Evolutionary conservation across 2,329 filamentous ascomycete species (phyloP).

Genomic region (Fusarium equiseti): DNA sequence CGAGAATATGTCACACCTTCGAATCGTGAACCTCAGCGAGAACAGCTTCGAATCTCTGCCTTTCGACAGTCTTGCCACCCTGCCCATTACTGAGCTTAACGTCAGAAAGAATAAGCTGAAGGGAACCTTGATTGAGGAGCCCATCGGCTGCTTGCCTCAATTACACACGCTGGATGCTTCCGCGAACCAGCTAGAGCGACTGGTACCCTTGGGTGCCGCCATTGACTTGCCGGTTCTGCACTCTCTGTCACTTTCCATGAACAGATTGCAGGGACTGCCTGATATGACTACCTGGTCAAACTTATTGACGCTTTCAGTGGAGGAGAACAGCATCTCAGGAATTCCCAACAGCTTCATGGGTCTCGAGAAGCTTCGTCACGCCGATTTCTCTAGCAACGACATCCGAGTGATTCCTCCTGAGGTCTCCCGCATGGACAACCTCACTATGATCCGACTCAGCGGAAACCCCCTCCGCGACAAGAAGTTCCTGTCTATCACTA

Average conservation of each 20-base stretch:
- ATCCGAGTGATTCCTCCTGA: constrained; percentile 80
- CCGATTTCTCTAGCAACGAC: constrained; percentile 88
- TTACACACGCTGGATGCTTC: constrained; percentile 84
- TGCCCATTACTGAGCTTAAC: constrained; percentile 80
- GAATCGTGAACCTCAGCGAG: constrained; percentile 81
- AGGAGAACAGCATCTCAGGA: constrained; percentile 82
- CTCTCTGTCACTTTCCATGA: constrained; percentile 81
- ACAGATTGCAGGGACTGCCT: constrained; percentile 80
- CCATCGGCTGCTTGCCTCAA: constrained; percentile 67
- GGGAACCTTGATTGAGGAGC: constrained; percentile 76
- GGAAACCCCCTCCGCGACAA: constrained; percentile 94
- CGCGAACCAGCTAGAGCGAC: constrained; percentile 75
- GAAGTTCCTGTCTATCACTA: constrained; percentile 83
- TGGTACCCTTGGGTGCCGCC: constrained; percentile 58
- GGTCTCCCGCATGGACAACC: constrained; percentile 81
- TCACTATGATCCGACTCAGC: constrained; percentile 80
- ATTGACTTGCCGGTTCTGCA: constrained; percentile 79
- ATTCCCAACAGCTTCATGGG: constrained; percentile 82
- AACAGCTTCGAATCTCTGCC: constrained; percentile 81
- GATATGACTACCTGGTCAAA: constrained; percentile 79
- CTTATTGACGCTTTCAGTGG: constrained; percentile 78
- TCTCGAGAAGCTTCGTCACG: constrained; percentile 76
- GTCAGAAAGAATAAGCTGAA: constrained; percentile 83
- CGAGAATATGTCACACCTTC: constrained; percentile 74
- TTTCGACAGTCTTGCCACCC: constrained; percentile 73